Percentiles rank a stretch among this genome's conserved stretches.
Conservation (phyloP, 164 flowering plant genomes). For the Kalanchoe fedtschenkoi region DNA sequence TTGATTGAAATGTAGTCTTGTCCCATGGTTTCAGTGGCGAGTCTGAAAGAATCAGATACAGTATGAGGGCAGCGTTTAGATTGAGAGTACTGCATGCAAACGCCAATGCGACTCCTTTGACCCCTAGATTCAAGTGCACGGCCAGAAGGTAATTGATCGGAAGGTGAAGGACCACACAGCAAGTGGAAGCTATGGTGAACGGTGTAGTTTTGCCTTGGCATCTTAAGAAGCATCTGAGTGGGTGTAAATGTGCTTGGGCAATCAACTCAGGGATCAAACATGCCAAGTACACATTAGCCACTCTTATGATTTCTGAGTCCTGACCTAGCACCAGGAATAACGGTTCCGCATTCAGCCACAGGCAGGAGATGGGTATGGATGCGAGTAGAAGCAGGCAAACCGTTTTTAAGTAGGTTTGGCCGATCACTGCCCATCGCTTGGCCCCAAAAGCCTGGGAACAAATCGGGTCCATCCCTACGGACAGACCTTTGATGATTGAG, state of each 20-base stretch:
- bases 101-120: conserved; percentile 41
- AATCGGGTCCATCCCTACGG: conserved; percentile 67
- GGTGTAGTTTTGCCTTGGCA: conserved; percentile 49
- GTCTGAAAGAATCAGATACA: conserved; percentile 23
- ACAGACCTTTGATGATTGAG: conserved; percentile 55
- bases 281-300: conserved; percentile 32
- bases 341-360: conserved; percentile 43
- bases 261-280: conserved; percentile 48
- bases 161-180: conserved; percentile 31
- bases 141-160: conserved; percentile 43
- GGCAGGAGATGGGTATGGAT: conserved; percentile 42
- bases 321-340: conserved; percentile 38
- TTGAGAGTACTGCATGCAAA: conserved; percentile 21
- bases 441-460: conserved; percentile 64
- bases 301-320: conserved; percentile 31
- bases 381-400: conserved; percentile 23
- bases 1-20: conserved; percentile 22
- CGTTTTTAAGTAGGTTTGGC: conserved; percentile 42
- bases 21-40: conserved; percentile 21
- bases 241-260: conserved; percentile 35
- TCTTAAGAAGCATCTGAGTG: conserved; percentile 40
- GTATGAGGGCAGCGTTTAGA: conserved; percentile 14
- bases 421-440: conserved; percentile 35
- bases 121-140: conserved; percentile 20
- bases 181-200: conserved; percentile 22